Conservation (phyloP, 176 grass and related monocot species). For the Typha latifolia region DNA sequence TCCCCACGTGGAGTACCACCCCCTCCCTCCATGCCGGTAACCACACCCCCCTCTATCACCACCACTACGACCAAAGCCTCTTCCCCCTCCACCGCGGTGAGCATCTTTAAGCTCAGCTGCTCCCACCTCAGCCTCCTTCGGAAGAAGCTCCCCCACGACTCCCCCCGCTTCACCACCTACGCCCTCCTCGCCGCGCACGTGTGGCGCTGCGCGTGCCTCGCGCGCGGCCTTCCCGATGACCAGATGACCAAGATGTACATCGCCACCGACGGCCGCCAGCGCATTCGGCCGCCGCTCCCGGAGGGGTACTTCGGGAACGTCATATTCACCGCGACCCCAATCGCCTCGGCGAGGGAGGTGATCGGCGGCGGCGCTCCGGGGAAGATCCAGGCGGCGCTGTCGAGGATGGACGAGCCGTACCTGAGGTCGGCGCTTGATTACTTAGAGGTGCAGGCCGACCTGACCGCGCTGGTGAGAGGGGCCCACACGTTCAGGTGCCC, state of each 20-base stretch:
- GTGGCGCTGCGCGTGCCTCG: constrained; percentile 70
- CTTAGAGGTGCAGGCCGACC: constrained; percentile 63
- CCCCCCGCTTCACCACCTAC: constrained; percentile 38
- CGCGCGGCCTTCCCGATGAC: constrained; percentile 45
- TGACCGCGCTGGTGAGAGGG: constrained; percentile 57
- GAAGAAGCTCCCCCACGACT: constrained; percentile 18
- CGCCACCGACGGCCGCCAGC: constrained; percentile 57
- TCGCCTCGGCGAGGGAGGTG: constrained; percentile 51
- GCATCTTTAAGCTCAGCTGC: constrained; percentile 61
- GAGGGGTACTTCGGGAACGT: constrained; percentile 91
- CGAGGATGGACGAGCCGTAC: constrained; percentile 58
- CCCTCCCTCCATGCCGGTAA: constrained; percentile 52
- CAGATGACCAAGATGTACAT: constrained; percentile 75
- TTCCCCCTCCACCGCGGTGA: constrained; percentile 41
- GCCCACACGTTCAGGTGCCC: constrained; percentile 78
- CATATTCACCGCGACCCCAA: constrained; percentile 76
- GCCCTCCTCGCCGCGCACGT: constrained; percentile 64
- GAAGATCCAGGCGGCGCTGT: constrained; percentile 53
- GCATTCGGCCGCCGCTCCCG: constrained; percentile 57
- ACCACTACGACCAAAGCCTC: constrained; percentile 13
- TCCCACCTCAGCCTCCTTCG: constrained; percentile 35
- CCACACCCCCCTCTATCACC: not conserved
- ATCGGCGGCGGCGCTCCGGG: constrained; percentile 1
- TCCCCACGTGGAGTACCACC: constrained; percentile 73
- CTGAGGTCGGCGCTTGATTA: constrained; percentile 74